Percentiles rank a stretch among this genome's conserved stretches.
phyloP scores from a whole-genome alignment of 164 flowering plant genomes.

The Protea cynaroides region DNA sequence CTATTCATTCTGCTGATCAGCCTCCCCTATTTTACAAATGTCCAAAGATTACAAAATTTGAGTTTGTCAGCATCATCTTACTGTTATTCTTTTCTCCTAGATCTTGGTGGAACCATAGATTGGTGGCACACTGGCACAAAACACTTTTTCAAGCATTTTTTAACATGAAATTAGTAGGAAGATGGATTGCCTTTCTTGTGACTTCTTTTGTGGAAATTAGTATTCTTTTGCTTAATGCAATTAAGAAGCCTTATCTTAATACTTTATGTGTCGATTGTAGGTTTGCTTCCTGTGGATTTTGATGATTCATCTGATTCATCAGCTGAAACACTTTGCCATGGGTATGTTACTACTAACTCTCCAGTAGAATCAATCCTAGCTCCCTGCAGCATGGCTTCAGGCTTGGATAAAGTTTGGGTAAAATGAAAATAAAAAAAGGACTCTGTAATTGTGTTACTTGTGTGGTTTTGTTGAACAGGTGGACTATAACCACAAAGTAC shows the following conservation, averaged over 20 bases:
- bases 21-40: too few species aligned
- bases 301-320: conserved; percentile 53
- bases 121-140: background rate
- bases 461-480: conserved; percentile 31
- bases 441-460: background rate
- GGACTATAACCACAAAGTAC: conserved; percentile 88
- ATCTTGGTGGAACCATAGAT: background rate
- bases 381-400: too few species aligned
- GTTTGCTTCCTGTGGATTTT: conserved; percentile 52
- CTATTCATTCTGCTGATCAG: too few species aligned
- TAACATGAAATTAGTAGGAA: too few species aligned
- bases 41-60: too few species aligned
- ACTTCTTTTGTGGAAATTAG: background rate
- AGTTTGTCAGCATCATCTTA: background rate
- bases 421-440: background rate
- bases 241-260: background rate
- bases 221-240: background rate
- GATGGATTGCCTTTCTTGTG: background rate
- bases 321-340: conserved; percentile 39
- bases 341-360: conserved; percentile 25
- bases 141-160: too few species aligned
- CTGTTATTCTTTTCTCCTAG: too few species aligned
- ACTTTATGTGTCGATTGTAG: conserved; percentile 23
- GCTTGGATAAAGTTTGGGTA: background rate
- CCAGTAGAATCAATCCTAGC: background rate